Conservation (phyloP, 305 asterid genomes). For the Plantago rigida region DNA sequence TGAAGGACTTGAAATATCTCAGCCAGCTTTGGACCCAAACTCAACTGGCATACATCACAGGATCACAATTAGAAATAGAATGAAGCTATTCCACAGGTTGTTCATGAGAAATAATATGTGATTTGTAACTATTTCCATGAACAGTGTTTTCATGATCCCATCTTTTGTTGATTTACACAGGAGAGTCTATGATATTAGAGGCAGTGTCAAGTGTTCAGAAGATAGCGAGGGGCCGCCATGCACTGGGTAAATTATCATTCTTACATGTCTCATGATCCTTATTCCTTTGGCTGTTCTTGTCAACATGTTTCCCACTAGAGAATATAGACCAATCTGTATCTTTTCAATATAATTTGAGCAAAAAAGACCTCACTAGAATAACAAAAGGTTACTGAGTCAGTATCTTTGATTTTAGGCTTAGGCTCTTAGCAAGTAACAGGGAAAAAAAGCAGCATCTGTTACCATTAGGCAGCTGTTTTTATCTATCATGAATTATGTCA, state of each 20-base stretch:
- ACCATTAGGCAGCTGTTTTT: conserved; percentile 9
- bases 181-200: conserved; percentile 79
- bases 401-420: not conserved
- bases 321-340: no score
- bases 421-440: not conserved
- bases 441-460: conserved; percentile 3
- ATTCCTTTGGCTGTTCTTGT: no score
- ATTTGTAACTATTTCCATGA: conserved; percentile 21
- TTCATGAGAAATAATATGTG: conserved; percentile 21
- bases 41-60: conserved; percentile 96
- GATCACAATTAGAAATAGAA: conserved; percentile 74
- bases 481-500: conserved; percentile 3
- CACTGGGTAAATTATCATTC: conserved; percentile 53
- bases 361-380: not conserved
- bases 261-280: not conserved
- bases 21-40: conserved; percentile 98
- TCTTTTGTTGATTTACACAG: conserved; percentile 39
- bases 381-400: not conserved
- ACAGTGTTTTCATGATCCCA: conserved; percentile 26
- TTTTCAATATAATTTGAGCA: not conserved
- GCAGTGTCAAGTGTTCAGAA: conserved; percentile 73
- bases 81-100: conserved; percentile 68
- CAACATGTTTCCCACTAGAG: no score
- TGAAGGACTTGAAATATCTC: conserved; percentile 88
- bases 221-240: conserved; percentile 95